phyloP scores from a whole-genome alignment of 164 flowering plant genomes.

The Tetrastigma voinierianum region DNA sequence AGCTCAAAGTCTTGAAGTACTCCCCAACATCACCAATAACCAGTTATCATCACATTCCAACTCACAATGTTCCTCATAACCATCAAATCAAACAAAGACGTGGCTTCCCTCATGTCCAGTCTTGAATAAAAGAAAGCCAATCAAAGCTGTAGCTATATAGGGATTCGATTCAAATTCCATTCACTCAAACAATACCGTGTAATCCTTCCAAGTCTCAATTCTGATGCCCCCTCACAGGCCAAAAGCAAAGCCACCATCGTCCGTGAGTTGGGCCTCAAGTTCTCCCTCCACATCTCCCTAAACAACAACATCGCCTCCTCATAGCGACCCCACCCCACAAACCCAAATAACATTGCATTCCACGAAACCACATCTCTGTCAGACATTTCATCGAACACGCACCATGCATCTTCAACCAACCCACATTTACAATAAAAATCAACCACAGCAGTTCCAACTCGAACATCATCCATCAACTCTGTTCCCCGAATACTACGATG shows the following conservation, averaged over 20 bases:
- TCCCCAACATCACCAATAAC: slow-evolving; percentile 36
- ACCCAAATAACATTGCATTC: slow-evolving; percentile 53
- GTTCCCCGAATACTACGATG: slow-evolving; percentile 22
- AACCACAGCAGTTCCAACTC: slow-evolving; percentile 43
- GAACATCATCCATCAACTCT: slow-evolving; percentile 31
- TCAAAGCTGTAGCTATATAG: slow-evolving; percentile 51
- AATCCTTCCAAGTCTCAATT: slow-evolving; percentile 28
- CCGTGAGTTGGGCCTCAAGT: slow-evolving; percentile 35
- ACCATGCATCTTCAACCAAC: slow-evolving; percentile 32
- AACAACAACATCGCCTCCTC: slow-evolving; percentile 35
- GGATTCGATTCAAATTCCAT: slow-evolving; percentile 33
- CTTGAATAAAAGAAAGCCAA: slow-evolving; percentile 51
- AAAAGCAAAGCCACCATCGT: slow-evolving; percentile 46
- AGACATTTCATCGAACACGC: slow-evolving; percentile 42
- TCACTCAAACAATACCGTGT: slow-evolving; percentile 54
- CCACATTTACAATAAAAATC: slow-evolving; percentile 53
- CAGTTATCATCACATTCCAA: slow-evolving; percentile 58
- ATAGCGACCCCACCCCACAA: slow-evolving; percentile 20
- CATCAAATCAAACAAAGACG: slow-evolving; percentile 43
- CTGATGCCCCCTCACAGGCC: slow-evolving; percentile 31
- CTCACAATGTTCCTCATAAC: slow-evolving; percentile 31
- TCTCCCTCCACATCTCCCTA: slow-evolving; percentile 29
- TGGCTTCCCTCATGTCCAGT: slow-evolving; percentile 27
- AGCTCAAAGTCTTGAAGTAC: slow-evolving; percentile 26
- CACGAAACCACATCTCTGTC: slow-evolving; percentile 33